Conservation (phyloP, 495 filamentous ascomycete species). For the Penicillium pancosmium region DNA sequence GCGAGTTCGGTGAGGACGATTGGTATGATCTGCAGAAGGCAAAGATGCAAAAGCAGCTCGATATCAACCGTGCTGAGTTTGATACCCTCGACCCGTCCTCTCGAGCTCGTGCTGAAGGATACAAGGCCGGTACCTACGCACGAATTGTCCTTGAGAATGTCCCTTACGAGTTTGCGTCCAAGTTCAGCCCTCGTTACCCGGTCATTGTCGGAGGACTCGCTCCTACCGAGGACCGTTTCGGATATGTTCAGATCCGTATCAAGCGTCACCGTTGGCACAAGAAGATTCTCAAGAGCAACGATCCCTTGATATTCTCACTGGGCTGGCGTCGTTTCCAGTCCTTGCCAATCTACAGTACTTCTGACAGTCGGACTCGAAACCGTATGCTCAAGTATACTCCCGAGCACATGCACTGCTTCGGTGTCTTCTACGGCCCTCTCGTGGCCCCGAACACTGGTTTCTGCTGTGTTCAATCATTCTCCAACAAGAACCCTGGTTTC, state of each 20-base stretch:
- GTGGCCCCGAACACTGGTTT: conserved; percentile 96
- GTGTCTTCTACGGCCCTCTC: conserved; percentile 90
- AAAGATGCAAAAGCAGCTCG: conserved; percentile 86
- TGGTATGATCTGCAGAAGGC: conserved; percentile 99
- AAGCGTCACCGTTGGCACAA: conserved; percentile 98
- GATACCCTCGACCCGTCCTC: conserved; percentile 79
- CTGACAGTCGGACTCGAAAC: conserved; percentile 88
- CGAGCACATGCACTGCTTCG: conserved; percentile 98
- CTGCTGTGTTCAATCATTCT: conserved; percentile 89
- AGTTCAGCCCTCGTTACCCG: conserved; percentile 83
- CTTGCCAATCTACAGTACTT: conserved; percentile 90
- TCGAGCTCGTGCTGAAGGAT: conserved; percentile 81
- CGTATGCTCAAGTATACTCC: conserved; percentile 98
- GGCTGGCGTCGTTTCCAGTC: conserved; percentile 97
- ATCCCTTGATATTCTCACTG: conserved; percentile 94
- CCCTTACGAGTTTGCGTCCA: conserved; percentile 86
- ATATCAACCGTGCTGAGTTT: conserved; percentile 93
- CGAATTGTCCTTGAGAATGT: conserved; percentile 86
- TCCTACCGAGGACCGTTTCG: conserved; percentile 91
- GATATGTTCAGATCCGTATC: conserved; percentile 92
- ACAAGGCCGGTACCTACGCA: conserved; percentile 90
- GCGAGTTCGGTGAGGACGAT: conserved; percentile 92
- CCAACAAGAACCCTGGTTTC: conserved; percentile 85
- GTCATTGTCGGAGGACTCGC: conserved; percentile 88
- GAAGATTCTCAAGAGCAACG: conserved; percentile 96